phyloP scores from a whole-genome alignment of 495 filamentous ascomycete species.

The Poronia punctata region DNA sequence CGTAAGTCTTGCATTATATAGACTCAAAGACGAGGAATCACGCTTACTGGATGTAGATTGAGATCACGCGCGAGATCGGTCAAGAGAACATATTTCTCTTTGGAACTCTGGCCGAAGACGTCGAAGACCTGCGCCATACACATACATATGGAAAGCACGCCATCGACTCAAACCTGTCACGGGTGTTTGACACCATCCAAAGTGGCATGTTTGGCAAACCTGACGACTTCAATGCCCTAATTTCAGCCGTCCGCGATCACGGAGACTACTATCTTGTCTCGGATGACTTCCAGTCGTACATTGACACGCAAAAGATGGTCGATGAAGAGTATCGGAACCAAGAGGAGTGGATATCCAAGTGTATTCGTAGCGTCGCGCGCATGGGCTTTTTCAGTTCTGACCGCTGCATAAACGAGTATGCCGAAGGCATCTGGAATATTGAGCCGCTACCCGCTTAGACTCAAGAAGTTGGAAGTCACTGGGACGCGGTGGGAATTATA shows the following conservation, averaged over 20 bases:
- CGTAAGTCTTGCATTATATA: slow-evolving; percentile 44
- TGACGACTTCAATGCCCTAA: slow-evolving; percentile 66
- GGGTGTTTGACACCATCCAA: slow-evolving; percentile 80
- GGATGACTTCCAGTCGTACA: slow-evolving; percentile 91
- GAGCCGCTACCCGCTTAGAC: slow-evolving; percentile 57
- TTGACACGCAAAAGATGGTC: slow-evolving; percentile 81
- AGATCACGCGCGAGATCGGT: slow-evolving; percentile 95
- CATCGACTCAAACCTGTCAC: slow-evolving; percentile 65
- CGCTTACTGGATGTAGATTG: slow-evolving; percentile 53
- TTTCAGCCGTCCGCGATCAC: slow-evolving; percentile 78
- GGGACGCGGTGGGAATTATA: not conserved
- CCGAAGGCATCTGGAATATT: slow-evolving; percentile 92
- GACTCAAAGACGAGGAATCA: not conserved
- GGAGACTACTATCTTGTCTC: slow-evolving; percentile 97
- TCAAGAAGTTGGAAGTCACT: not conserved
- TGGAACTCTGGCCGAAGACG: slow-evolving; percentile 91
- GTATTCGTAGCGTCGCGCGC: slow-evolving; percentile 74
- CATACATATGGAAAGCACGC: slow-evolving; percentile 76
- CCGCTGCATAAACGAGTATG: slow-evolving; percentile 97
- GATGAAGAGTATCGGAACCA: slow-evolving; percentile 87
- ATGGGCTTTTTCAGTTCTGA: slow-evolving; percentile 99
- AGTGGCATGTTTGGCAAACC: slow-evolving; percentile 70
- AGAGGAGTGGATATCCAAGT: slow-evolving; percentile 86
- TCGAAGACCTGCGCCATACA: slow-evolving; percentile 88
- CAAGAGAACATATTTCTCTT: slow-evolving; percentile 98